Evolutionary conservation across 352 stramenopile species (phyloP).

Genomic region (Globisporangium viniferum): DNA sequence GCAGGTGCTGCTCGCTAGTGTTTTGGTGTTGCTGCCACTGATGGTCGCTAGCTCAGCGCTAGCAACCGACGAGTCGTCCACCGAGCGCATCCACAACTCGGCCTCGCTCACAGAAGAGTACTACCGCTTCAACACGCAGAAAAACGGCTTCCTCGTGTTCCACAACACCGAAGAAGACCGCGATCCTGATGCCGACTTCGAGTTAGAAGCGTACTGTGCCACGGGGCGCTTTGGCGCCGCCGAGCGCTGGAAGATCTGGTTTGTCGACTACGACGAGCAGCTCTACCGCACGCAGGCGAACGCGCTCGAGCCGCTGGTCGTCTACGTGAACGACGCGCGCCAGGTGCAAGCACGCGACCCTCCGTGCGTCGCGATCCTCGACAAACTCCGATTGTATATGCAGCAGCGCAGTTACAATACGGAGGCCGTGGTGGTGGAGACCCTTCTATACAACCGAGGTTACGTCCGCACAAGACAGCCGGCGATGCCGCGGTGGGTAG

Average conservation of each 20-base stretch:
- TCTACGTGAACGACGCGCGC: conserved; percentile 11
- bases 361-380: conserved; percentile 8
- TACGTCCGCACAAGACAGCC: neutral
- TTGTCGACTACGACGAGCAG: conserved; percentile 4
- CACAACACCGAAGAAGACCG: neutral
- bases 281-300: conserved; percentile 3
- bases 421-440: conserved; percentile 4
- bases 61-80: neutral
- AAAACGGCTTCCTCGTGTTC: neutral
- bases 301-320: neutral
- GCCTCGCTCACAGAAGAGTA: conserved; percentile 8
- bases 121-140: conserved; percentile 14
- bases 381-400: neutral
- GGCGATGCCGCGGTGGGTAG: conserved; percentile 2
- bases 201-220: neutral
- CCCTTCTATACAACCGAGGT: neutral
- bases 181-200: neutral
- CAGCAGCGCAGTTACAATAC: neutral
- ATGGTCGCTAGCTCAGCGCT: neutral
- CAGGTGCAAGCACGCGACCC: neutral
- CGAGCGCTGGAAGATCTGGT: conserved; percentile 12
- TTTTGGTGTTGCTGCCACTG: neutral
- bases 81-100: conserved; percentile 3
- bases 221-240: conserved; percentile 10
- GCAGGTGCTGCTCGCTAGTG: neutral